phyloP scores from a whole-genome alignment of 352 stramenopile genomes.

The Phytophthora meadii region DNA sequence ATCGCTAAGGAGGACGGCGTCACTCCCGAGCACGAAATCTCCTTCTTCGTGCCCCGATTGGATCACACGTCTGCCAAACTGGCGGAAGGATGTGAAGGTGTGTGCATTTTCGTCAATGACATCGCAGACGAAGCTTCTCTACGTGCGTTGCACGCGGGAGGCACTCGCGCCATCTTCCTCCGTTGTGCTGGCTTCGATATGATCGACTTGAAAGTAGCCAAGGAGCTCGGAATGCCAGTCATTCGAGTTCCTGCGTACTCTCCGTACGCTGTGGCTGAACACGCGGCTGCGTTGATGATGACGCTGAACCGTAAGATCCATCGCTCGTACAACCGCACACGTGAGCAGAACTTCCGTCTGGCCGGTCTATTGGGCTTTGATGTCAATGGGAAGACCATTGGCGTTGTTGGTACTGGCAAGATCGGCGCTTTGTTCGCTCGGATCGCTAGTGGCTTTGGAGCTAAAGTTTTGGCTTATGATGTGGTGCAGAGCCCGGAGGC shows the following conservation, averaged over 20 bases:
- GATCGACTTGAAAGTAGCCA: constrained; percentile 67
- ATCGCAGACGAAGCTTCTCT: constrained; percentile 65
- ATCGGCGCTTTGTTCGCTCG: constrained; percentile 56
- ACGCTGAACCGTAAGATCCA: constrained; percentile 85
- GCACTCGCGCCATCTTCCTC: constrained; percentile 75
- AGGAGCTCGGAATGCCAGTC: constrained; percentile 67
- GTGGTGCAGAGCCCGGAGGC: constrained; percentile 60
- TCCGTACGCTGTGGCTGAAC: constrained; percentile 82
- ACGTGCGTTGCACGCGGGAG: constrained; percentile 49
- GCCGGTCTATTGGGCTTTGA: constrained; percentile 68
- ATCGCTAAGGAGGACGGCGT: constrained; percentile 52
- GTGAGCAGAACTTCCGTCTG: constrained; percentile 81
- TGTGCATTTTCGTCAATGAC: constrained; percentile 91
- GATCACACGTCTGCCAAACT: constrained; percentile 58
- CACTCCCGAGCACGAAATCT: constrained; percentile 53
- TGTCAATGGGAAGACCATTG: constrained; percentile 77
- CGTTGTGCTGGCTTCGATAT: constrained; percentile 86
- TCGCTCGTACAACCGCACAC: constrained; percentile 76
- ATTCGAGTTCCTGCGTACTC: constrained; percentile 80
- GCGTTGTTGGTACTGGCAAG: constrained; percentile 65
- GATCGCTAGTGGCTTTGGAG: constrained; percentile 44
- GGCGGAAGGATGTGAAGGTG: constrained; percentile 60
- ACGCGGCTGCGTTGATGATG: constrained; percentile 82
- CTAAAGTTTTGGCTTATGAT: constrained; percentile 76
- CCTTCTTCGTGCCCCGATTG: constrained; percentile 65